Percentiles rank a stretch among this genome's conserved stretches.
These are phyloP conservation scores for Leucoagaricus sp. DNA, from an alignment of 1,284 basidiomycete species.

Conservation along the genomic window DNA sequence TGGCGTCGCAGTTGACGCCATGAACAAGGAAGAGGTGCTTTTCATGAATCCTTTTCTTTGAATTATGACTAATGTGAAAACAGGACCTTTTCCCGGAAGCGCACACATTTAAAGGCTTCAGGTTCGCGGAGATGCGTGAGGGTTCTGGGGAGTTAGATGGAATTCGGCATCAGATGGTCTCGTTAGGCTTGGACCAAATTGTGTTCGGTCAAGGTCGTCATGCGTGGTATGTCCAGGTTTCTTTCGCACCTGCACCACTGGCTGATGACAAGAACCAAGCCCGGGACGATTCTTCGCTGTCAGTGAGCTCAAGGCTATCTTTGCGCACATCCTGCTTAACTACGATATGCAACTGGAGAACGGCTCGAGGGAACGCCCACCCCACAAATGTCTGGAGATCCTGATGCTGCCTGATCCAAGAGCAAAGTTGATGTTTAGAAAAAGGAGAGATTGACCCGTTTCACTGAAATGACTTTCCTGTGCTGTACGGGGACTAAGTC, in stretches of 20 bases:
- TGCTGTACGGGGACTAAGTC: too few species aligned
- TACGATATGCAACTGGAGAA: slow-evolving; percentile 45
- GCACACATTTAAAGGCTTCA: slow-evolving; percentile 36
- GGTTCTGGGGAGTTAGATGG: slow-evolving; percentile 19
- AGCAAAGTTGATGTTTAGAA: slow-evolving; percentile 28
- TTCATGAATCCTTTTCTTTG: background rate
- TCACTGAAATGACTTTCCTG: too few species aligned
- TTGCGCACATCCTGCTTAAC: slow-evolving; percentile 41
- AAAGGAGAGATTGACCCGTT: too few species aligned
- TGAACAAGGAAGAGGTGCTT: slow-evolving; percentile 23
- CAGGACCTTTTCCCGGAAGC: slow-evolving; percentile 32
- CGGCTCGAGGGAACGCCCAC: slow-evolving; percentile 20
- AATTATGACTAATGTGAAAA: background rate
- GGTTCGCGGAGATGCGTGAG: slow-evolving; percentile 34
- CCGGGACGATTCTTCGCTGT: slow-evolving; percentile 49
- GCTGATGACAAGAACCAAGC: background rate
- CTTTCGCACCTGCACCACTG: background rate
- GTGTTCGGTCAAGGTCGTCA: slow-evolving; percentile 42
- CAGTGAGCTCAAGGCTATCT: slow-evolving; percentile 44
- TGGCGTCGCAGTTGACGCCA: slow-evolving; percentile 21
- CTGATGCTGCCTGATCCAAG: slow-evolving; percentile 22
- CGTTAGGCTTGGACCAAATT: slow-evolving; percentile 35
- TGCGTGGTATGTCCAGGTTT: slow-evolving; percentile 24
- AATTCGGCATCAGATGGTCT: slow-evolving; percentile 32
- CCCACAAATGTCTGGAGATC: slow-evolving; percentile 21